Evolutionary conservation across 2,329 filamentous ascomycete species (phyloP).

Genomic region (Fonsecaea pugnacius): DNA sequence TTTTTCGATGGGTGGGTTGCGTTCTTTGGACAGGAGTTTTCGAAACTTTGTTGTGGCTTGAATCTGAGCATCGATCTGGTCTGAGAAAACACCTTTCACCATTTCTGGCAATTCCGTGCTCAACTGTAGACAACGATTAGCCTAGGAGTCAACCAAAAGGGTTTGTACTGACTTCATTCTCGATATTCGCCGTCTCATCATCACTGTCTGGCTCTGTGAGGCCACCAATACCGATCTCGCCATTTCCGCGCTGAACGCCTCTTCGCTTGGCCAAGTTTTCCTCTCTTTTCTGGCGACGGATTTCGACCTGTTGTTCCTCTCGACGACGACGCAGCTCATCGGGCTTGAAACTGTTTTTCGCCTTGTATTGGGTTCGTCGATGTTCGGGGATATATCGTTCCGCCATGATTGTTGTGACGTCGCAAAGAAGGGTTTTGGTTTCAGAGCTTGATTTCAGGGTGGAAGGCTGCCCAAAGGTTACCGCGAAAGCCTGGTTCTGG

Average conservation of each 20-base stretch:
- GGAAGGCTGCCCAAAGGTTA: constrained; percentile 4
- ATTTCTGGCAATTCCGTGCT: constrained; percentile 98
- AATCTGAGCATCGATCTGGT: constrained; percentile 97
- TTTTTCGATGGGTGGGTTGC: constrained; percentile 97
- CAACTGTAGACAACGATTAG: constrained; percentile 62
- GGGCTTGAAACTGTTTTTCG: constrained; percentile 98
- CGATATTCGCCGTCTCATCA: constrained; percentile 95
- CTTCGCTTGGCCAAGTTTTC: constrained; percentile 98
- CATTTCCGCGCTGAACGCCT: constrained; percentile 83
- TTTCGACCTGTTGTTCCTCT: constrained; percentile 99
- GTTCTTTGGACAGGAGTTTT: constrained; percentile 97
- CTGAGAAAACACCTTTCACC: constrained; percentile 97
- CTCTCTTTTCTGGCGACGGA: constrained; percentile 97
- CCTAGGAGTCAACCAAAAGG: not conserved
- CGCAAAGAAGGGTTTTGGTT: constrained; percentile 29
- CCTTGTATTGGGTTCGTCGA: constrained; percentile 99
- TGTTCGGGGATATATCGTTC: constrained; percentile 99
- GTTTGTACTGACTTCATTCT: constrained; percentile 93
- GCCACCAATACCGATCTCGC: constrained; percentile 59
- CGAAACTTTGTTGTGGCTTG: constrained; percentile 97
- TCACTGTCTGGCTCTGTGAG: constrained; percentile 85
- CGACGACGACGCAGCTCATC: constrained; percentile 97
- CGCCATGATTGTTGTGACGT: constrained; percentile 70
- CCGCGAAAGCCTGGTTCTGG: not conserved
- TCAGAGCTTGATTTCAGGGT: constrained; percentile 4